Evolutionary conservation across 2,329 filamentous ascomycete species (phyloP).

Genomic region (Fusarium coffeatum): DNA sequence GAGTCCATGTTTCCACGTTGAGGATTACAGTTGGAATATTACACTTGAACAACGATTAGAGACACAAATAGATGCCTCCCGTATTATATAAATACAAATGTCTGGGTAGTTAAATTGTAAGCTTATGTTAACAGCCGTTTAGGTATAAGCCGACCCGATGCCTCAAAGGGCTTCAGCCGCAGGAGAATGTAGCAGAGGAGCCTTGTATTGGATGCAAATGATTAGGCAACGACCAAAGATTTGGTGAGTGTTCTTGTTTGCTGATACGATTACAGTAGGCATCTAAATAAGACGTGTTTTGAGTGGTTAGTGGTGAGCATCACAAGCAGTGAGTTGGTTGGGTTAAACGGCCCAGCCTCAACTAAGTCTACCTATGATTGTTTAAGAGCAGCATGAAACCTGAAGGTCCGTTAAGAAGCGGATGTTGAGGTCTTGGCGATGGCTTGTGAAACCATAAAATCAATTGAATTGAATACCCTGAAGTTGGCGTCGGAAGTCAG

Average conservation of each 20-base stretch:
- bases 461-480: background rate
- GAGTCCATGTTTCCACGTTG: conserved; percentile 46
- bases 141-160: background rate
- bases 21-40: background rate
- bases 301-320: conserved; percentile 43
- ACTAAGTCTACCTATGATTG: background rate
- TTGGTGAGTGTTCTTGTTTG: background rate
- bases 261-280: conserved; percentile 40
- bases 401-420: background rate
- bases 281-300: conserved; percentile 47
- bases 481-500: background rate
- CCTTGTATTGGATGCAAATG: background rate
- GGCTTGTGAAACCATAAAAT: background rate
- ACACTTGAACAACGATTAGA: background rate
- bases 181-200: background rate
- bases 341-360: too few relatives aligned
- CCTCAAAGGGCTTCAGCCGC: background rate
- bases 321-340: background rate
- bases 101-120: background rate
- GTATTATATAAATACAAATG: background rate
- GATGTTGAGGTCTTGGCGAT: background rate
- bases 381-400: background rate
- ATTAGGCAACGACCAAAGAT: conserved; percentile 16
- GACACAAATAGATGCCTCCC: background rate
- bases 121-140: background rate